These are phyloP conservation scores for Fraxinus americana DNA, from an alignment of 257 asterid genomes.

Conservation along the genomic window DNA sequence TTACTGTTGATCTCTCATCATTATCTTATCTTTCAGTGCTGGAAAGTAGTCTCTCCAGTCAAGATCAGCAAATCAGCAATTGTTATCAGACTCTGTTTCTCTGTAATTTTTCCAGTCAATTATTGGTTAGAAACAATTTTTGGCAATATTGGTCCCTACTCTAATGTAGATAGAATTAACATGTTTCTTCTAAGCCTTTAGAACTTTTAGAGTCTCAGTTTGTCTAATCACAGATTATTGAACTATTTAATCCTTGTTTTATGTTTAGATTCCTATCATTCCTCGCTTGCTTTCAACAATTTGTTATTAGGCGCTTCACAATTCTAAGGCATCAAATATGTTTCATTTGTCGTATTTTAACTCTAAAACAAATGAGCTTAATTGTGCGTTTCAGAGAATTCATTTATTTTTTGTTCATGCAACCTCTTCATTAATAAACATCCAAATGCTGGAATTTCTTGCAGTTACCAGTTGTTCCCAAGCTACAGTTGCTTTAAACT, in stretches of 20 bases:
- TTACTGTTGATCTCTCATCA: neutral
- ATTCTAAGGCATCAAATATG: neutral
- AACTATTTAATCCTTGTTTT: neutral
- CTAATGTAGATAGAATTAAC: neutral
- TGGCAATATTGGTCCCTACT: neutral
- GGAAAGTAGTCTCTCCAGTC: constrained; percentile 2
- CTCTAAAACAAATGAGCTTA: neutral
- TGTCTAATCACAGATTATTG: neutral
- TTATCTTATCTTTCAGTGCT: neutral
- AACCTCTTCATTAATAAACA: constrained; percentile 14
- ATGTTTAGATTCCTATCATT: constrained; percentile 1
- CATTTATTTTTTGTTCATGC: neutral
- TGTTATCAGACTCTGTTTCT: neutral
- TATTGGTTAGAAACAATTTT: neutral
- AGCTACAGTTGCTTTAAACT: constrained; percentile 69
- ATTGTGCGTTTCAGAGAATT: neutral
- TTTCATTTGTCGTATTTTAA: constrained; percentile 9
- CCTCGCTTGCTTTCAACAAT: neutral
- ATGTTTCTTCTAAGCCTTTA: neutral
- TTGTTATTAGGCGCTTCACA: neutral
- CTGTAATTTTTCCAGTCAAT: neutral
- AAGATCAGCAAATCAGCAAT: neutral
- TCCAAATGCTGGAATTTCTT: constrained; percentile 28
- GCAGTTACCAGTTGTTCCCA: constrained; percentile 79
- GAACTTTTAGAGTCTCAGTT: neutral